Evolutionary conservation across 176 grass and related monocot species (phyloP), one percentile per base, ranked within the genome.

Genomic region (Cenchrus fungigraminus): DNA sequence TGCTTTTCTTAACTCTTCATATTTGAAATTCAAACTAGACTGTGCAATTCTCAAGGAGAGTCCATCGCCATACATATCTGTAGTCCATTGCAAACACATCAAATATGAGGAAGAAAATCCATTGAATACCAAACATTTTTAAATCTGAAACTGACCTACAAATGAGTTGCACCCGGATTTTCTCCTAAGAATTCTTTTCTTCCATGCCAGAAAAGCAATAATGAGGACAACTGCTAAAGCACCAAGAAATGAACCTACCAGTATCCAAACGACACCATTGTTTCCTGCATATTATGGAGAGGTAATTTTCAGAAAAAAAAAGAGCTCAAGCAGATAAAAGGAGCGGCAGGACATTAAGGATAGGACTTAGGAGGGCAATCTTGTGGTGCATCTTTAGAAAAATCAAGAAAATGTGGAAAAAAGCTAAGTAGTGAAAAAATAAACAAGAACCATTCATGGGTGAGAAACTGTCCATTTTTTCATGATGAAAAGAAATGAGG

Each of bases 11-110:
- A 97, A 16, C 46, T 94, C 94, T 74, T 81, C 87, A 59, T 97
- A 97, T 81, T 90, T 92, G 58, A 94, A 97, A 86, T 75, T 97
- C 65, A 97, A 56, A 87, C 82, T 97, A 9, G 94, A 97, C 47
- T 94, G 76, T 58, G 87, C 62, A 53, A 97, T 94, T 72, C 87
- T 87, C 17, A 81, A 54, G 47, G 91, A 58, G 61, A 92, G 52
- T 54, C 75, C 91, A 76, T 68, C 82, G 44, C 79, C 82, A 28
- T 90, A 92, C 53, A 86, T 83, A 79, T 92, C 91, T 97, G 82
- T 75, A 54, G 28, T 77, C n/a, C 37, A 80, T 12, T 9, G 60
- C 20, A 83, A 82, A 71, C 19, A 9, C 14, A 52, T 57, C 31
- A 65, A 55, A 31, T 19, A 78, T 73, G 4, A 85, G 77, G 52